Conservation (phyloP, 441 rosid genomes). For the Syzygium malaccense region DNA sequence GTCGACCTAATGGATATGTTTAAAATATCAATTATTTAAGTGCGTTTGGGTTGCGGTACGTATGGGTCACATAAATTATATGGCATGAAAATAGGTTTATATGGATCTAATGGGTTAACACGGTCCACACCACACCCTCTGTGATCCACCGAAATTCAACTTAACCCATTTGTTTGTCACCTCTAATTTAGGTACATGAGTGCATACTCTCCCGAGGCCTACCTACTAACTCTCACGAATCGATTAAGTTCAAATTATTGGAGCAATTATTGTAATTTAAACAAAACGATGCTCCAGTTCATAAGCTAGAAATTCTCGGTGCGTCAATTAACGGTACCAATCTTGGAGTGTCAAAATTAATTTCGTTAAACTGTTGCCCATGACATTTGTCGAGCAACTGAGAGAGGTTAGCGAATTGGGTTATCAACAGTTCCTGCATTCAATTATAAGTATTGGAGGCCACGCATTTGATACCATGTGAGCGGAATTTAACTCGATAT, state of each 20-base stretch:
- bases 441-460: background rate
- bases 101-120: background rate
- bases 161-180: background rate
- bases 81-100: background rate
- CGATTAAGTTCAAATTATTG: background rate
- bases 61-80: background rate
- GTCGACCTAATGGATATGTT: background rate
- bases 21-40: background rate
- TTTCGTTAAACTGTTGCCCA: background rate
- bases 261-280: background rate
- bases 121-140: background rate
- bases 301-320: fast-evolving
- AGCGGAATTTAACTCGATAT: background rate
- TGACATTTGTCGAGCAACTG: background rate
- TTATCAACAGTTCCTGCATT: background rate
- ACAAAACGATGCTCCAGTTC: background rate
- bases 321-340: background rate
- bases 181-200: background rate
- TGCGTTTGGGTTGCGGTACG: background rate
- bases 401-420: background rate
- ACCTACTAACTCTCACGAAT: background rate
- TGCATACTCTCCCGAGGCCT: background rate
- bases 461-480: background rate
- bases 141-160: background rate
- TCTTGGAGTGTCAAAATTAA: background rate